Evolutionary conservation across 257 asterid species (phyloP).

Genomic region (Lycium barbarum): DNA sequence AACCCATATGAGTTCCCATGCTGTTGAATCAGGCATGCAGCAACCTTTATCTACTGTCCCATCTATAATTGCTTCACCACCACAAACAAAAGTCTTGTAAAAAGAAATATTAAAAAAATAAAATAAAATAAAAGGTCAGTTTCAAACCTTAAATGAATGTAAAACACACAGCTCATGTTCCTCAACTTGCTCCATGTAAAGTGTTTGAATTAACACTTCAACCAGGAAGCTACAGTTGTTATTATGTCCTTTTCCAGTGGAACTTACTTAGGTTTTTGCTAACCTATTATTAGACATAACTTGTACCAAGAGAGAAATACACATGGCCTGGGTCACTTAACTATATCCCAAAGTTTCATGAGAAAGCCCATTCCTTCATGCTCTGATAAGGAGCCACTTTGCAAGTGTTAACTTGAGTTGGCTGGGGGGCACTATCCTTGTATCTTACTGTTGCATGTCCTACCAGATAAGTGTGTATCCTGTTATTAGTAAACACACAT

Average conservation of each 20-base stretch:
- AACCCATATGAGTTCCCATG: conserved; percentile 87
- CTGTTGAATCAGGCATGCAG: conserved; percentile 54
- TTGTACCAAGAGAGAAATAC: conserved; percentile 46
- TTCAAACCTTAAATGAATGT: conserved; percentile 41
- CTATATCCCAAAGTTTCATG: conserved; percentile 43
- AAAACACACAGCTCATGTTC: conserved; percentile 44
- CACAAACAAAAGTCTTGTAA: conserved; percentile 47
- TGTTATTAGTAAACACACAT: not conserved
- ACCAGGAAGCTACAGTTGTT: conserved; percentile 45
- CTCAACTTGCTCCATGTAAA: conserved; percentile 44
- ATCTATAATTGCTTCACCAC: conserved; percentile 54
- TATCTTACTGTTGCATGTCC: conserved; percentile 27
- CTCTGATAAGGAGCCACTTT: conserved; percentile 39
- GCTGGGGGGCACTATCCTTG: conserved; percentile 39
- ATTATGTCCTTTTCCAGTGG: conserved; percentile 48
- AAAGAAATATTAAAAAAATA: conserved; percentile 1
- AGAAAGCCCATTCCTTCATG: conserved; percentile 68
- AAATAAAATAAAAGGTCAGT: conserved; percentile 29
- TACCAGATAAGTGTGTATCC: not conserved
- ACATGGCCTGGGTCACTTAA: conserved; percentile 60
- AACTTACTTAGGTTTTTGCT: conserved; percentile 37
- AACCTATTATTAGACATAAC: conserved; percentile 42
- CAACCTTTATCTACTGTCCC: conserved; percentile 53
- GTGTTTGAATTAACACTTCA: conserved; percentile 50
- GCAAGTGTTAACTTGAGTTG: conserved; percentile 42